These are phyloP conservation scores for Claviceps paspali DNA, from an alignment of 2,329 filamentous ascomycete species.

Conservation along the genomic window DNA sequence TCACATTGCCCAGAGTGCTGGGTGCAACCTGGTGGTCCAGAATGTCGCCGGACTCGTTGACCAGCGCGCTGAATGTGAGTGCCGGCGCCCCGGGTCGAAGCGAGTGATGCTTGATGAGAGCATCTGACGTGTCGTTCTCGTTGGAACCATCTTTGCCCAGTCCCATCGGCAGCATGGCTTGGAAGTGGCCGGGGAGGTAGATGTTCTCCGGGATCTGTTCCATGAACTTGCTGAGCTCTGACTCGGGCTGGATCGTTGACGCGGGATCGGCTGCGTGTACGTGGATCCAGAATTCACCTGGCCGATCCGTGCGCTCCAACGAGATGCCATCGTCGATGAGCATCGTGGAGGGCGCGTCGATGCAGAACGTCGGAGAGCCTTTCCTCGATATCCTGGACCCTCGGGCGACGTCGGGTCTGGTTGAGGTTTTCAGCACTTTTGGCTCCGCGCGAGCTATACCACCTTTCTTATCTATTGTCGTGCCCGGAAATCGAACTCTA, in stretches of 20 bases:
- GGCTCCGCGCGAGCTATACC: conserved; percentile 23
- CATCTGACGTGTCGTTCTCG: conserved; percentile 18
- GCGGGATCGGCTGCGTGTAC: conserved; percentile 67
- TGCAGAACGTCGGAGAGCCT: conserved; percentile 50
- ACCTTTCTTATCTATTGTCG: conserved; percentile 26
- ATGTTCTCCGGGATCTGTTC: conserved; percentile 43
- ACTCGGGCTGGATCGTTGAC: conserved; percentile 47
- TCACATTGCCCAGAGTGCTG: conserved; percentile 36
- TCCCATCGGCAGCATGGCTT: conserved; percentile 39
- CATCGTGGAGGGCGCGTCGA: conserved; percentile 49
- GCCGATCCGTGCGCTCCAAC: conserved; percentile 39
- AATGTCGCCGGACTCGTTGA: conserved; percentile 37
- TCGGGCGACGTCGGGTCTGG: conserved; percentile 28
- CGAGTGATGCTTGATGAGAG: conserved; percentile 36
- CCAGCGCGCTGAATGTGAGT: conserved; percentile 46
- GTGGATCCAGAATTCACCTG: conserved; percentile 56
- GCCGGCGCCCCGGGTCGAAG: conserved; percentile 34
- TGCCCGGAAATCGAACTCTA: conserved; percentile 36
- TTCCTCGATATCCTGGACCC: conserved; percentile 43
- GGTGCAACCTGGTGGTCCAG: conserved; percentile 39
- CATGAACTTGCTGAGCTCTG: conserved; percentile 43
- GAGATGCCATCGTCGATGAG: conserved; percentile 74
- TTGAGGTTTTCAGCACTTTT: conserved; percentile 17
- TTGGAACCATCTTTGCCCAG: conserved; percentile 15
- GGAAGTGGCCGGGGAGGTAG: conserved; percentile 42